A percentile compares a stretch with the other conserved stretches of the same genome.
phyloP scores from a whole-genome alignment of 1,139 yeast genomes.

The Hemisphaericaspora xylofermentans region DNA sequence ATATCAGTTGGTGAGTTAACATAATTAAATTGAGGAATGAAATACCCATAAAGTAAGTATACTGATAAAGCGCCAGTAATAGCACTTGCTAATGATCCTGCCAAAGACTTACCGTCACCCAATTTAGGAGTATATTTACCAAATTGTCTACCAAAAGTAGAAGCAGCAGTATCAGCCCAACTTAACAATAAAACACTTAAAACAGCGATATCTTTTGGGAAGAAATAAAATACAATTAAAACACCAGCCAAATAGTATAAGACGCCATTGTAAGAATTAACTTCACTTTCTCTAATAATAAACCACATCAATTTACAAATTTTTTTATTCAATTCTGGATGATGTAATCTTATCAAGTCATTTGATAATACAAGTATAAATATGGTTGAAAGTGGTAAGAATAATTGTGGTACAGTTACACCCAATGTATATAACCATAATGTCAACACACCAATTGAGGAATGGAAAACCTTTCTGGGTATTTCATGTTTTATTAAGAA shows the following conservation, averaged over 20 bases:
- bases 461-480: constrained; percentile 83
- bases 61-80: constrained; percentile 67
- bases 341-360: constrained; percentile 67
- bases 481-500: constrained; percentile 78
- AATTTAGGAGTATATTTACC: constrained; percentile 84
- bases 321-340: constrained; percentile 57
- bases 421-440: constrained; percentile 70
- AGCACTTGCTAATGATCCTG: constrained; percentile 88
- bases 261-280: constrained; percentile 71
- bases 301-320: constrained; percentile 72
- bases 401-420: constrained; percentile 51
- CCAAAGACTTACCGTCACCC: constrained; percentile 72
- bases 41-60: constrained; percentile 66
- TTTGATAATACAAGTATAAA: constrained; percentile 57
- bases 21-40: constrained; percentile 56
- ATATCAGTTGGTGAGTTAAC: constrained; percentile 54
- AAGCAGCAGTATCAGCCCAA: constrained; percentile 98
- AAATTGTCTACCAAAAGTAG: constrained; percentile 81
- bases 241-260: constrained; percentile 83
- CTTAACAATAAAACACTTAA: constrained; percentile 77
- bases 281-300: constrained; percentile 80
- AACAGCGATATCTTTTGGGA: constrained; percentile 79
- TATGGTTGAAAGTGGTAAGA: constrained; percentile 55
- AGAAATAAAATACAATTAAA: constrained; percentile 61
- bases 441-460: constrained; percentile 82